A percentile compares a stretch with the other conserved stretches of the same genome.
phyloP scores from a whole-genome alignment of 2,329 filamentous ascomycete genomes.

The Fusarium xylarioides region DNA sequence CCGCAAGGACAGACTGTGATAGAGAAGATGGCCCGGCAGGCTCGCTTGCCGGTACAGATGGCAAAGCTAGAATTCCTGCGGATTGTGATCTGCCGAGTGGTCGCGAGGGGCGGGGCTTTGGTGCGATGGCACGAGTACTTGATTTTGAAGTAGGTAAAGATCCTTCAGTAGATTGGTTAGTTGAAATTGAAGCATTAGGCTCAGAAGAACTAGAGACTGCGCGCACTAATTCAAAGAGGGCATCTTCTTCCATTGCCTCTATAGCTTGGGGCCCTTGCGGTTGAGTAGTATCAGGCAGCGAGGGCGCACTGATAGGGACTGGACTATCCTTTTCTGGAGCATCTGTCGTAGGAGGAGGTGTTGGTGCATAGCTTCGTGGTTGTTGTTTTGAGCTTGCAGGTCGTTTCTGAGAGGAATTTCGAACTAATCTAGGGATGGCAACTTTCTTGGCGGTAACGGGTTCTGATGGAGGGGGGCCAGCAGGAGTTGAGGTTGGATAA shows the following conservation, averaged over 20 bases:
- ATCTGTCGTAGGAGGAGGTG: constrained; percentile 53
- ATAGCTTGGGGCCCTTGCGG: background rate
- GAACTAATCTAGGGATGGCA: constrained; percentile 4
- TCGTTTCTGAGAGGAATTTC: constrained; percentile 33
- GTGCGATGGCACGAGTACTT: constrained; percentile 10
- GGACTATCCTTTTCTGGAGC: constrained; percentile 48
- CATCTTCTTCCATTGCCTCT: constrained; percentile 19
- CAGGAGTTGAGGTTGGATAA: constrained; percentile 34
- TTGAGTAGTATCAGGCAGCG: constrained; percentile 13
- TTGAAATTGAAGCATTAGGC: constrained; percentile 29
- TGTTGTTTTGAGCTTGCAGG: constrained; percentile 28
- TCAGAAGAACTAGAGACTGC: constrained; percentile 33
- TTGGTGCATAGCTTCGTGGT: constrained; percentile 45
- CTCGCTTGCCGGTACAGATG: constrained; percentile 59
- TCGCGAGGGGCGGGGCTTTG: constrained; percentile 36
- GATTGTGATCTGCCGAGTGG: constrained; percentile 50
- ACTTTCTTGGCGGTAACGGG: constrained; percentile 34
- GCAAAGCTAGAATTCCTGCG: constrained; percentile 49
- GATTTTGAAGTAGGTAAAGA: constrained; percentile 23
- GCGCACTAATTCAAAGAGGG: constrained; percentile 33
- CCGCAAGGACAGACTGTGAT: constrained; percentile 44
- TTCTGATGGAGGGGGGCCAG: constrained; percentile 28
- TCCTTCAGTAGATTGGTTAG: constrained; percentile 27
- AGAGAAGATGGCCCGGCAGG: constrained; percentile 55
- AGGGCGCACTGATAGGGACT: constrained; percentile 17